These are phyloP conservation scores for Zelonia costaricensis DNA, from an alignment of 208 protist species.

Conservation along the genomic window DNA sequence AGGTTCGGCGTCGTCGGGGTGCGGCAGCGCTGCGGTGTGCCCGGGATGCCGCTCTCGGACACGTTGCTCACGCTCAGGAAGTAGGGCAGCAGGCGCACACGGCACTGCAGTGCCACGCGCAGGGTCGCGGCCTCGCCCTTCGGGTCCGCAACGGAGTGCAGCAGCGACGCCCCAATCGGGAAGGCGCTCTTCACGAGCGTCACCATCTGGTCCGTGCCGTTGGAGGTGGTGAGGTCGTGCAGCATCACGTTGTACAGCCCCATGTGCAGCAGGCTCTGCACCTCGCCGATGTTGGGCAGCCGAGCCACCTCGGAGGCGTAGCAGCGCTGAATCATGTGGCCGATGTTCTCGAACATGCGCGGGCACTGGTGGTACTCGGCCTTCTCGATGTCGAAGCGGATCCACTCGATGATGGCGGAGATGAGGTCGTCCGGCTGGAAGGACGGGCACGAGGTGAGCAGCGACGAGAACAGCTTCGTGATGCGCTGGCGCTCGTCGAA, in stretches of 20 bases:
- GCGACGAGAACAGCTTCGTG: constrained; percentile 46
- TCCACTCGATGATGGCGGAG: constrained; percentile 70
- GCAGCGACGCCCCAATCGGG: constrained; percentile 34
- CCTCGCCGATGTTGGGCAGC: constrained; percentile 45
- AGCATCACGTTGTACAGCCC: constrained; percentile 82
- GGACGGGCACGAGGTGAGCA: constrained; percentile 45
- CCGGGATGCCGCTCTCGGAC: constrained; percentile 44
- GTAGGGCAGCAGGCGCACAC: constrained; percentile 74
- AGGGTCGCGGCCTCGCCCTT: constrained; percentile 37
- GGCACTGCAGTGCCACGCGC: constrained; percentile 58
- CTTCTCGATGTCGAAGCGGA: constrained; percentile 82
- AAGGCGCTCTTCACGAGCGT: constrained; percentile 66
- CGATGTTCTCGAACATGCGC: constrained; percentile 83
- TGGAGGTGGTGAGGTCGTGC: constrained; percentile 52
- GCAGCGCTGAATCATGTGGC: constrained; percentile 70
- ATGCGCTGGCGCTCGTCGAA: constrained; percentile 67
- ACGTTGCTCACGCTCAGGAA: constrained; percentile 60
- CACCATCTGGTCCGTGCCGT: constrained; percentile 64
- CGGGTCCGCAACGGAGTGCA: constrained; percentile 44
- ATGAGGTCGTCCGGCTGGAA: constrained; percentile 49
- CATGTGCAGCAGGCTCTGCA: constrained; percentile 61
- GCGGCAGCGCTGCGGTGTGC: constrained; percentile 36
- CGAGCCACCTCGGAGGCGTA: constrained; percentile 43
- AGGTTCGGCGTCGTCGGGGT: constrained; percentile 40
- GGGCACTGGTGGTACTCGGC: constrained; percentile 73